Evolutionary conservation across 768 basidiomycete species (phyloP), one percentile per base, ranked within the genome.

Genomic region (Kwoniella sp.): DNA sequence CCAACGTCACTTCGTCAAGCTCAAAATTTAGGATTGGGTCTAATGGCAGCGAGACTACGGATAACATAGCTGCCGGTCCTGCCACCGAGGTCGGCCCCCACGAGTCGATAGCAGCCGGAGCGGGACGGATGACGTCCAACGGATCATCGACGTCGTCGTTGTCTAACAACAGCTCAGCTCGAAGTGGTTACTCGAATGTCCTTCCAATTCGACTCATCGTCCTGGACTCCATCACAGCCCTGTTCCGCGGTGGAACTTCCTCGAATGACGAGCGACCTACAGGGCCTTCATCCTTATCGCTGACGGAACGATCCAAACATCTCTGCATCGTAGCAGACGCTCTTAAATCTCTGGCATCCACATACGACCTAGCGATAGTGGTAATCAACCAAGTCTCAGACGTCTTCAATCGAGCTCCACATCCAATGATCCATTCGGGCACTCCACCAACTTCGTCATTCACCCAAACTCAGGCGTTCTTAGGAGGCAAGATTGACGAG

Each of bases 381-480:
- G 87, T 96, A 52, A 81, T 98, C 55, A 97, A 97, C 80, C 91
- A 94, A 79, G 92, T 94, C 5, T 83, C 86, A 17, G 92, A 94
- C 74, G 86, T 85, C n/a, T 88, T 91, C 40, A 25, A 55, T 22
- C 33, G 22, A 17, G 13, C 25, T 25, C 12, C 47, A 37, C 55
- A 33, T n/a, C 25, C n/a, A 7, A 25, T 57, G 19, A 71, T 61
- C 17, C 47, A 36, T 50, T 40, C 49, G 15, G 22, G 26, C 15
- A 33, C 58, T 33, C 47, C 22, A 15, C 61, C 61, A 6, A 48
- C 60, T 1, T 63, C 54, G 10, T 51, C 49, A 19, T 64, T 64
- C 47, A 64, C 37, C 6, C 62, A 64, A 25, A 64, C 62, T 13
- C 55, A 55, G 26, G 24, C 47, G 7, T 64, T 64, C 60, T 68